Conservation (phyloP, 2,329 filamentous ascomycete genomes). For the Hypoxylon sp. region DNA sequence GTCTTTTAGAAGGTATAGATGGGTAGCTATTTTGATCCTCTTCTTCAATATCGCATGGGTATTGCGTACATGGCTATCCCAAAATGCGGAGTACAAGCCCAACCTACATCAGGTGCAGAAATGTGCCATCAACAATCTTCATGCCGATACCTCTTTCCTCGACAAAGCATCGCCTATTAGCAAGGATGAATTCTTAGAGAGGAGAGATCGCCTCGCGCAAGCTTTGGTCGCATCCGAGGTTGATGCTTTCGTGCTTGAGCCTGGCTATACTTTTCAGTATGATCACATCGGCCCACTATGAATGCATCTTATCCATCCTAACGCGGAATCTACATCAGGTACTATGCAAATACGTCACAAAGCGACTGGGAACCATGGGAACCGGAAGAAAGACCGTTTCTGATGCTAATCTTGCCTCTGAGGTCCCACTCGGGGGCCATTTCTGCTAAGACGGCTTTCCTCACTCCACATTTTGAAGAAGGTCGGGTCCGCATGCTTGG, state of each 20-base stretch:
- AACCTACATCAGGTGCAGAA: slow-evolving; percentile 42
- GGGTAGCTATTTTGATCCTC: background rate
- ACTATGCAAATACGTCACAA: slow-evolving; percentile 75
- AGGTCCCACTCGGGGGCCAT: slow-evolving; percentile 58
- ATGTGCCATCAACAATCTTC: slow-evolving; percentile 69
- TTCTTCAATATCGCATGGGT: slow-evolving; percentile 19
- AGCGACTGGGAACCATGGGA: slow-evolving; percentile 76
- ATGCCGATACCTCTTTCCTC: slow-evolving; percentile 66
- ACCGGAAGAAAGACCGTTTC: slow-evolving; percentile 74
- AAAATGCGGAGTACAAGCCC: background rate
- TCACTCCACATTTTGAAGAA: slow-evolving; percentile 73
- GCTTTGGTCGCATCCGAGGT: slow-evolving; percentile 66
- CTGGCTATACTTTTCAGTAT: slow-evolving; percentile 74
- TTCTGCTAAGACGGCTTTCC: slow-evolving; percentile 69
- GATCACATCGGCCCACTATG: background rate
- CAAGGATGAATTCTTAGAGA: slow-evolving; percentile 67
- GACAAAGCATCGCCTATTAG: slow-evolving; percentile 63
- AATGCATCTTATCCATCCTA: background rate
- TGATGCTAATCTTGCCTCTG: slow-evolving; percentile 71
- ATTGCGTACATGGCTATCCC: slow-evolving; percentile 11
- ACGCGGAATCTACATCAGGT: slow-evolving; percentile 46
- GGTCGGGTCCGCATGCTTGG: slow-evolving; percentile 70
- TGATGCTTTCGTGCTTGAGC: slow-evolving; percentile 74
- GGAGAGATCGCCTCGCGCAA: slow-evolving; percentile 69
- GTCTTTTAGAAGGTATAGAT: background rate